phyloP scores from a whole-genome alignment of 2,329 filamentous ascomycete genomes.

The Clarireedia sp. region DNA sequence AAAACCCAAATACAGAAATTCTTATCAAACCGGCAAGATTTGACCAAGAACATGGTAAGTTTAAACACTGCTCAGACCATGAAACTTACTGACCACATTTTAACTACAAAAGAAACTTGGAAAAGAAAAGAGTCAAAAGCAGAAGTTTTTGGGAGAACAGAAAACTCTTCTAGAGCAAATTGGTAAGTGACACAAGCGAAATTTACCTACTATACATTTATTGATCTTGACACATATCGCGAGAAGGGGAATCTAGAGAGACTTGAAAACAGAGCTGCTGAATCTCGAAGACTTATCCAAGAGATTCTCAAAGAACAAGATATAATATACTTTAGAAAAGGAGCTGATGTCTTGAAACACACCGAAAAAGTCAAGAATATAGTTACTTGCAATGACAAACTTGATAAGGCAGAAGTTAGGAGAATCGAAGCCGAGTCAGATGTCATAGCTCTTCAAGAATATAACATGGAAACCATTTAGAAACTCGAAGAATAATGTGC shows the following conservation, averaged over 20 bases:
- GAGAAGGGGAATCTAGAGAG: conserved; percentile 31
- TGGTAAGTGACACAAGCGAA: conserved; percentile 39
- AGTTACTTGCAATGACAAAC: conserved; percentile 50
- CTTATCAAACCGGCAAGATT: conserved; percentile 1
- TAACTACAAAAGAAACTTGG: conserved; percentile 30
- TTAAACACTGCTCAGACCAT: background rate
- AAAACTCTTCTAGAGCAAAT: conserved; percentile 63
- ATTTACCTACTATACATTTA: background rate
- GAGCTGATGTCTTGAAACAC: conserved; percentile 43
- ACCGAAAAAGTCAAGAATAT: conserved; percentile 56
- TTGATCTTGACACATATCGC: conserved; percentile 27
- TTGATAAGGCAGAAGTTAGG: conserved; percentile 63
- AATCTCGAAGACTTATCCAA: conserved; percentile 34
- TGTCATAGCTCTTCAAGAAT: conserved; percentile 55
- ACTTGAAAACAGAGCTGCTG: conserved; percentile 30
- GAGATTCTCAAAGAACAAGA: conserved; percentile 49
- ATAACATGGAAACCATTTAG: conserved; percentile 52
- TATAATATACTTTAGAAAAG: conserved; percentile 46
- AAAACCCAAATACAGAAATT: conserved; percentile 30
- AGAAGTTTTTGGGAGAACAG: conserved; percentile 58
- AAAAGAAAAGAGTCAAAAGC: conserved; percentile 60
- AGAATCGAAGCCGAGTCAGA: conserved; percentile 80
- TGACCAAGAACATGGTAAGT: conserved; percentile 29
- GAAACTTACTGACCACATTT: background rate
- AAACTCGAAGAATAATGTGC: conserved; percentile 40